phyloP scores from a whole-genome alignment of 2,329 filamentous ascomycete genomes.

The Geosmithia flava region DNA sequence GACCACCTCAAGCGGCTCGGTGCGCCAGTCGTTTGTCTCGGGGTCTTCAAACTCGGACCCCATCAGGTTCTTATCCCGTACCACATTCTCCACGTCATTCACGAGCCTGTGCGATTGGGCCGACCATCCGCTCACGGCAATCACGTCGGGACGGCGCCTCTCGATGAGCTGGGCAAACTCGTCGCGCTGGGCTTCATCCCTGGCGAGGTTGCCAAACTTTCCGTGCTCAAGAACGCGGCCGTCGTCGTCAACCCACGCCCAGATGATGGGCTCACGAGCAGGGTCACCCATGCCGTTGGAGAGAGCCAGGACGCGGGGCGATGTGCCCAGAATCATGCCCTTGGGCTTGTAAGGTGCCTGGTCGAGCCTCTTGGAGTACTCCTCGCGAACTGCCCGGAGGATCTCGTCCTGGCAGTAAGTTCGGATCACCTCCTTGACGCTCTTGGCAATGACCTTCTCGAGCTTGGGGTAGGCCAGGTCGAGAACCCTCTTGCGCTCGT shows the following conservation, averaged over 20 bases:
- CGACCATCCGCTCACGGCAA: conserved; percentile 80
- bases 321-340: conserved; percentile 78
- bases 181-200: conserved; percentile 53
- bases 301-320: conserved; percentile 74
- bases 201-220: conserved; percentile 68
- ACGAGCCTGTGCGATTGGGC: conserved; percentile 78
- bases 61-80: conserved; percentile 65
- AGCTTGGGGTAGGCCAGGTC: conserved; percentile 72
- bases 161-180: conserved; percentile 70
- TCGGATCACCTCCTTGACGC: conserved; percentile 87
- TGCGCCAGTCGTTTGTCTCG: conserved; percentile 63
- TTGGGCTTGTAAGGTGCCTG: conserved; percentile 95
- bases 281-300: conserved; percentile 73
- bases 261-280: conserved; percentile 68
- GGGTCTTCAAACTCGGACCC: conserved; percentile 72
- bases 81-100: conserved; percentile 66
- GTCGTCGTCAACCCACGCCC: conserved; percentile 89
- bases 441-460: conserved; percentile 73
- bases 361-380: conserved; percentile 80
- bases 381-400: conserved; percentile 75
- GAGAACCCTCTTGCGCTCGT: conserved; percentile 72
- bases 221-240: conserved; percentile 82
- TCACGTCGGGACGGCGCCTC: conserved; percentile 74
- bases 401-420: conserved; percentile 91
- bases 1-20: conserved; percentile 74